A percentile compares a stretch with the other conserved stretches of the same genome.
phyloP scores from a whole-genome alignment of 2,329 filamentous ascomycete genomes.

The Fusarium siculi region DNA sequence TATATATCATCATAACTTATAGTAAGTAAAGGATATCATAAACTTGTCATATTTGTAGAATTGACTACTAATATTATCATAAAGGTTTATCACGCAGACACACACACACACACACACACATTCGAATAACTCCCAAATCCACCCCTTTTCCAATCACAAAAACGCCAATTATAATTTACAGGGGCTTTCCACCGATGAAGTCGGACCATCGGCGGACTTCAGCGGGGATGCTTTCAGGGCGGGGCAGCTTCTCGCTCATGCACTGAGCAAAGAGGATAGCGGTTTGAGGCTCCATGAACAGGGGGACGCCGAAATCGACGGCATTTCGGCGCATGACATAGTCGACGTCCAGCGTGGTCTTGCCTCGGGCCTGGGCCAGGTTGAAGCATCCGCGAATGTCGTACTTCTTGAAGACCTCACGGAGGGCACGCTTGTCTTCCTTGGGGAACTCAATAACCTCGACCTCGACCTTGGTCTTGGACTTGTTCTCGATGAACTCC shows the following conservation, averaged over 20 bases:
- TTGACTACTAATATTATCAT: slow-evolving; percentile 11
- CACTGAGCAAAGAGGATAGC: slow-evolving; percentile 95
- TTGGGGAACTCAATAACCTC: slow-evolving; percentile 97
- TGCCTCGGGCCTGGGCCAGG: slow-evolving; percentile 83
- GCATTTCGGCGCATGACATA: slow-evolving; percentile 99
- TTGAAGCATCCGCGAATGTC: slow-evolving; percentile 97
- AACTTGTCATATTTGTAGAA: neutral
- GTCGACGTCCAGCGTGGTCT: slow-evolving; percentile 89
- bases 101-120: neutral
- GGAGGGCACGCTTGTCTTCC: slow-evolving; percentile 92
- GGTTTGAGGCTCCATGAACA: slow-evolving; percentile 99
- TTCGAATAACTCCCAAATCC: slow-evolving; percentile 16
- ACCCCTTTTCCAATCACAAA: slow-evolving; percentile 36
- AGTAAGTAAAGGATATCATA: neutral
- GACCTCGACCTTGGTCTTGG: slow-evolving; percentile 75
- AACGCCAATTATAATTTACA: slow-evolving; percentile 62
- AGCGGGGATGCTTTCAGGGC: slow-evolving; percentile 84
- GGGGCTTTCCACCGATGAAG: slow-evolving; percentile 87
- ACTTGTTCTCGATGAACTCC: slow-evolving; percentile 78
- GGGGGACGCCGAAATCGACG: slow-evolving; percentile 95
- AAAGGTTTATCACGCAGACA: slow-evolving; percentile 15
- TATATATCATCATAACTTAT: neutral
- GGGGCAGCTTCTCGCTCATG: slow-evolving; percentile 95
- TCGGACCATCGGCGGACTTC: slow-evolving; percentile 97
- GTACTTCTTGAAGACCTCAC: slow-evolving; percentile 96